Conservation (phyloP, 192 early-diverging fungal genomes). For the Radiomyces spectabilis region DNA sequence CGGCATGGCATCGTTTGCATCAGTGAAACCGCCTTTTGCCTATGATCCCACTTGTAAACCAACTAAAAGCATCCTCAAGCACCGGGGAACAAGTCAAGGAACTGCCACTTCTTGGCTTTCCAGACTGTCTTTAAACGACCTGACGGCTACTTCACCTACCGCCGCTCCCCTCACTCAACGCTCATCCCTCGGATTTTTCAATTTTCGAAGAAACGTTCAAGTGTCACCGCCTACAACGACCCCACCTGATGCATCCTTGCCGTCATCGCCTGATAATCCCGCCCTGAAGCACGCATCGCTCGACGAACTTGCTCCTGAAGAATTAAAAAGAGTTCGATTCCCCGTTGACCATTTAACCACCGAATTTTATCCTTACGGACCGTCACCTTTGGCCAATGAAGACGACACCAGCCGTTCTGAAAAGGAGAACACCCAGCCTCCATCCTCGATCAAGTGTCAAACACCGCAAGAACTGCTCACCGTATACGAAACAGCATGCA, state of each 20-base stretch:
- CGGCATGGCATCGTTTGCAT: too few relatives aligned
- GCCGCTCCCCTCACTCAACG: too few relatives aligned
- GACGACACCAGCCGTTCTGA: not conserved
- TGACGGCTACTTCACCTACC: not conserved
- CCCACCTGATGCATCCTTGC: too few relatives aligned
- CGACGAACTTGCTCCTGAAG: constrained; percentile 14
- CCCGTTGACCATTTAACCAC: constrained; percentile 41
- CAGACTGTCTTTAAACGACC: not conserved
- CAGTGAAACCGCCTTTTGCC: not conserved
- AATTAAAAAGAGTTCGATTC: constrained; percentile 46
- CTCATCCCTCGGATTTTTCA: too few relatives aligned
- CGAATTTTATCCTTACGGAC: constrained; percentile 32
- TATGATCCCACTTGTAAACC: not conserved
- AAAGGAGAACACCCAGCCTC: not conserved
- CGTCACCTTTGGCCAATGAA: constrained; percentile 1
- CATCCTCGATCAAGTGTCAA: not conserved
- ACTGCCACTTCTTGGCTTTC: not conserved
- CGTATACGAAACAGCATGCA: constrained; percentile 22
- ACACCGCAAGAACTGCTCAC: constrained; percentile 3
- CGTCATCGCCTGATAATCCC: too few relatives aligned
- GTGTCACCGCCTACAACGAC: too few relatives aligned
- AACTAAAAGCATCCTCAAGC: not conserved
- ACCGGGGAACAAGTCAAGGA: not conserved
- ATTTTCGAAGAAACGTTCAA: too few relatives aligned
- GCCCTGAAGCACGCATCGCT: too few relatives aligned